A percentile compares a stretch with the other conserved stretches of the same genome.
These are phyloP conservation scores for Botrytis elliptica DNA, from an alignment of 2,329 filamentous ascomycete species.

Conservation along the genomic window DNA sequence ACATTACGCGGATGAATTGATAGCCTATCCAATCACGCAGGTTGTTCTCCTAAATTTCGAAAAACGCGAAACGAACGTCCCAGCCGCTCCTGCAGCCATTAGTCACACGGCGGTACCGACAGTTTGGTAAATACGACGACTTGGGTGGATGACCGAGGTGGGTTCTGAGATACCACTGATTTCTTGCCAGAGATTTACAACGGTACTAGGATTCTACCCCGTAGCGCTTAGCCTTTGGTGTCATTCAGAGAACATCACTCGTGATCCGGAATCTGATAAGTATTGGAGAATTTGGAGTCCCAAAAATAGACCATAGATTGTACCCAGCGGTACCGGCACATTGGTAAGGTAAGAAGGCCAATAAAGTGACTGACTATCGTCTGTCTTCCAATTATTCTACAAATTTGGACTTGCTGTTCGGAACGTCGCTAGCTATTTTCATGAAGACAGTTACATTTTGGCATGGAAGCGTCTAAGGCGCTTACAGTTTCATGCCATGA, in stretches of 20 bases:
- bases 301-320: not conserved
- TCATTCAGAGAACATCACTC: not conserved
- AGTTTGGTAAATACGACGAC: not conserved
- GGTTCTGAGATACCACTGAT: not conserved
- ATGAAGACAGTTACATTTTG: not conserved
- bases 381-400: not conserved
- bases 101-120: conserved; percentile 3
- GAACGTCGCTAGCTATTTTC: not conserved
- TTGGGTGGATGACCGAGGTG: not conserved
- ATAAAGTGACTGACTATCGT: not conserved
- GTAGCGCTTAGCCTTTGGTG: not conserved
- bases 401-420: not conserved
- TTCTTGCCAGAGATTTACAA: not conserved
- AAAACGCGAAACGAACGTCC: not conserved
- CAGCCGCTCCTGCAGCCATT: not conserved
- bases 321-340: not conserved
- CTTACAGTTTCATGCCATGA: not conserved
- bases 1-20: not conserved
- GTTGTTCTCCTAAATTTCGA: not conserved
- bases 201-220: not conserved
- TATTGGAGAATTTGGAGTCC: too few species aligned
- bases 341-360: not conserved
- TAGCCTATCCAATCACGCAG: not conserved
- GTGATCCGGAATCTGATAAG: not conserved
- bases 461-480: not conserved